A percentile compares a stretch with the other conserved stretches of the same genome.
These are phyloP conservation scores for Boletellus deceptivus DNA, from an alignment of 1,284 basidiomycete genomes.

Conservation along the genomic window DNA sequence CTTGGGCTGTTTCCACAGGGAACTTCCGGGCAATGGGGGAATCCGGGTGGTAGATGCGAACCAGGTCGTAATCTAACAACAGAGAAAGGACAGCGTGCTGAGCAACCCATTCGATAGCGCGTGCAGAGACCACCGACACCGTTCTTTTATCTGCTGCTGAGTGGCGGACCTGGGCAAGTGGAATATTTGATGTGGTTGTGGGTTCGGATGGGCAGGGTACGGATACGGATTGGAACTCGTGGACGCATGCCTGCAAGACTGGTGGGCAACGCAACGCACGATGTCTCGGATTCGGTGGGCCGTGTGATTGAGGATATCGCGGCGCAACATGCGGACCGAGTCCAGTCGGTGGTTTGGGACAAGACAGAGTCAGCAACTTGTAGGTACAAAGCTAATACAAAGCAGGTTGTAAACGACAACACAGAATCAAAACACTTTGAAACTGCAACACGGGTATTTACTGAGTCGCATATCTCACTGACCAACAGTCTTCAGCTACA, in stretches of 20 bases:
- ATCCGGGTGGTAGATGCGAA: constrained; percentile 69
- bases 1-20: constrained; percentile 48
- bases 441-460: no score
- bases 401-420: constrained; percentile 2
- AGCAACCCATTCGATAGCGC: constrained; percentile 1
- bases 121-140: constrained; percentile 47
- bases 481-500: not conserved
- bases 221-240: constrained; percentile 46
- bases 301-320: constrained; percentile 8
- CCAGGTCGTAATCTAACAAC: constrained; percentile 64
- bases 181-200: constrained; percentile 69
- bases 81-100: not conserved
- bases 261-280: constrained; percentile 4
- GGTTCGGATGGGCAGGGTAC: constrained; percentile 51
- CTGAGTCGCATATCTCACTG: not conserved
- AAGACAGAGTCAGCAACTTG: not conserved
- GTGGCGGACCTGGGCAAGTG: constrained; percentile 57
- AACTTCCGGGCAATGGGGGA: constrained; percentile 49
- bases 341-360: not conserved
- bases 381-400: not conserved
- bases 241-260: constrained; percentile 18
- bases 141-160: constrained; percentile 57
- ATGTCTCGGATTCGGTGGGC: constrained; percentile 7
- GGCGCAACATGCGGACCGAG: constrained; percentile 6
- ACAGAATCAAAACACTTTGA: not conserved